phyloP scores from a whole-genome alignment of 148 eudicot genomes.

The Talinum fruticosum region DNA sequence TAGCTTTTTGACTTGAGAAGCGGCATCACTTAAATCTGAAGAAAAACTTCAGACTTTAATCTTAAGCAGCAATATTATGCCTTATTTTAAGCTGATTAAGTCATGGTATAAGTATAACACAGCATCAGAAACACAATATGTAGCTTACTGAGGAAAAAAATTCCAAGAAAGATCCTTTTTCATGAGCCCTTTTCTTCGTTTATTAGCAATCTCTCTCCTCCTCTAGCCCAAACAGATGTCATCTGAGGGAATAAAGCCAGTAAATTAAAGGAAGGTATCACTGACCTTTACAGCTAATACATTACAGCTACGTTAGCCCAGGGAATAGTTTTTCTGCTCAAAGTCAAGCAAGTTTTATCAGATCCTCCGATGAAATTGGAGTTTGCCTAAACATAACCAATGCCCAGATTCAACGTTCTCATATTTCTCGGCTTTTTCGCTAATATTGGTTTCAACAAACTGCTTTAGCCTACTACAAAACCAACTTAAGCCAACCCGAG shows the following conservation, averaged over 20 bases:
- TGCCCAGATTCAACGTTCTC: neutral
- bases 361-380: neutral
- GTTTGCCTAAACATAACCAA: neutral
- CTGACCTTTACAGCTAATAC: conserved; percentile 9
- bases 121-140: neutral
- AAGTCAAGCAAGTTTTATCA: neutral
- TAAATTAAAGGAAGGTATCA: neutral
- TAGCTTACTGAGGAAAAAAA: neutral
- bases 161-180: neutral
- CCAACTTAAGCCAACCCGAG: too few species aligned
- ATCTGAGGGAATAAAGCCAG: neutral
- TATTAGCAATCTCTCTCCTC: neutral
- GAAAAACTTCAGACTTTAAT: conserved; percentile 14
- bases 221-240: neutral
- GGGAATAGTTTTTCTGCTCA: neutral
- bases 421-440: too few species aligned
- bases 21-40: conserved; percentile 10
- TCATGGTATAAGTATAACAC: neutral
- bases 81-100: neutral
- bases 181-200: neutral
- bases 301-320: neutral
- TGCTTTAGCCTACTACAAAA: too few species aligned
- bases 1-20: conserved; percentile 2
- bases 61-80: neutral
- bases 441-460: too few species aligned